phyloP scores from a whole-genome alignment of 768 basidiomycete genomes.

The Hericium rajendrae region DNA sequence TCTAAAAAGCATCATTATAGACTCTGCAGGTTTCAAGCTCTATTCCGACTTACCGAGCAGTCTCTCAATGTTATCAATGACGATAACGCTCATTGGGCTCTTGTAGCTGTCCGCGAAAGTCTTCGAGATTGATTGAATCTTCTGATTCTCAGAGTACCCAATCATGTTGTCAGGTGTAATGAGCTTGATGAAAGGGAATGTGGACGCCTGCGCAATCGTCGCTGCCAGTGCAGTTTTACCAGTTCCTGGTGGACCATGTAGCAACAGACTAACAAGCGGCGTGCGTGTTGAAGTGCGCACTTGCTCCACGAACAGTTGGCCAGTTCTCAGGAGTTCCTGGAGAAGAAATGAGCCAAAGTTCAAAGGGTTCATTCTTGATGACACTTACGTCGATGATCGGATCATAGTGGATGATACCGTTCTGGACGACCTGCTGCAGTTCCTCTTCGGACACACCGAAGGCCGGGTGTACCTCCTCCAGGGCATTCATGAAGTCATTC shows the following conservation, averaged over 20 bases:
- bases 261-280: constrained; percentile 80
- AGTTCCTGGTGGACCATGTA: constrained; percentile 83
- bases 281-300: constrained; percentile 85
- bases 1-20: constrained; percentile 35
- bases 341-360: not conserved
- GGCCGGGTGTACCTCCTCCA: constrained; percentile 92
- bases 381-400: constrained; percentile 58
- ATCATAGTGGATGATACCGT: constrained; percentile 92
- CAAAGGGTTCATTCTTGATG: not conserved
- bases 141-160: constrained; percentile 86
- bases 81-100: constrained; percentile 91
- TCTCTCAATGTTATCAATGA: constrained; percentile 91
- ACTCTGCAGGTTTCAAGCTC: not conserved
- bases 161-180: constrained; percentile 96
- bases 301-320: constrained; percentile 85
- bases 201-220: constrained; percentile 86
- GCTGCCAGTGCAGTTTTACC: constrained; percentile 95
- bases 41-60: constrained; percentile 57
- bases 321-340: constrained; percentile 80
- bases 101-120: constrained; percentile 94
- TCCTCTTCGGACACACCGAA: constrained; percentile 98
- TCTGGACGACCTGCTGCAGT: constrained; percentile 83
- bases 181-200: constrained; percentile 96
- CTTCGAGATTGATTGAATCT: constrained; percentile 85
- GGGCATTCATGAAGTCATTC: constrained; percentile 78